These are phyloP conservation scores for Arabidopsis arenosa DNA, from an alignment of 345 rosid species.

Conservation along the genomic window DNA sequence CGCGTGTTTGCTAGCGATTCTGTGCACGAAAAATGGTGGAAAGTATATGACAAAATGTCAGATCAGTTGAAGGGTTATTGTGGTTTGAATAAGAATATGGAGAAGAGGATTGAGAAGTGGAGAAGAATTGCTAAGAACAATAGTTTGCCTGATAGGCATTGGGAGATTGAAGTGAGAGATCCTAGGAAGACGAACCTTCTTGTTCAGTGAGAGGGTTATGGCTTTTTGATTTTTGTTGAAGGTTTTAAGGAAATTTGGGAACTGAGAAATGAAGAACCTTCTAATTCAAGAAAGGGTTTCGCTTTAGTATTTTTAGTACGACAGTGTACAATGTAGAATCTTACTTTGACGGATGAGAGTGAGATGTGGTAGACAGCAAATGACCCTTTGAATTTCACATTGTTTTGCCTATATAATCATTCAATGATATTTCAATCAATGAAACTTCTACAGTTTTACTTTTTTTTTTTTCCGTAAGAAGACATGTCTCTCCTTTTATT, in stretches of 20 bases:
- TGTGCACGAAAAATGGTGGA: conserved; percentile 74
- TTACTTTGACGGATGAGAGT: background rate
- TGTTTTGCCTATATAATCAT: background rate
- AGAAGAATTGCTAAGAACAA: conserved; percentile 55
- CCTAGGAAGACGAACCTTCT: conserved; percentile 51
- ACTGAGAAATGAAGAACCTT: background rate
- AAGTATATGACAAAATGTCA: conserved; percentile 68
- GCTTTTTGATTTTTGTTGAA: background rate
- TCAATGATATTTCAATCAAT: background rate
- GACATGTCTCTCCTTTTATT: too few relatives aligned
- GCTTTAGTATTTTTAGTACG: background rate
- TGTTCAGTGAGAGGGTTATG: conserved; percentile 28
- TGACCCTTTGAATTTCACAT: background rate
- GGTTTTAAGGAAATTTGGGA: background rate
- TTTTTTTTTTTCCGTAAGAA: too few relatives aligned
- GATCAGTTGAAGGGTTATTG: conserved; percentile 59
- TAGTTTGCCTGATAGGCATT: conserved; percentile 59
- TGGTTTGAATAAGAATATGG: conserved; percentile 50
- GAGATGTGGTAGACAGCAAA: too few relatives aligned
- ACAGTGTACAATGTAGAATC: background rate
- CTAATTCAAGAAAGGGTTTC: conserved; percentile 2
- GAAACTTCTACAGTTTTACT: background rate
- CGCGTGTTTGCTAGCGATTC: conserved; percentile 69
- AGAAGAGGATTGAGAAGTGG: conserved; percentile 61
- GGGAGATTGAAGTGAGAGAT: conserved; percentile 68